Conservation (phyloP, 441 rosid species). For the Capsella rubella region DNA sequence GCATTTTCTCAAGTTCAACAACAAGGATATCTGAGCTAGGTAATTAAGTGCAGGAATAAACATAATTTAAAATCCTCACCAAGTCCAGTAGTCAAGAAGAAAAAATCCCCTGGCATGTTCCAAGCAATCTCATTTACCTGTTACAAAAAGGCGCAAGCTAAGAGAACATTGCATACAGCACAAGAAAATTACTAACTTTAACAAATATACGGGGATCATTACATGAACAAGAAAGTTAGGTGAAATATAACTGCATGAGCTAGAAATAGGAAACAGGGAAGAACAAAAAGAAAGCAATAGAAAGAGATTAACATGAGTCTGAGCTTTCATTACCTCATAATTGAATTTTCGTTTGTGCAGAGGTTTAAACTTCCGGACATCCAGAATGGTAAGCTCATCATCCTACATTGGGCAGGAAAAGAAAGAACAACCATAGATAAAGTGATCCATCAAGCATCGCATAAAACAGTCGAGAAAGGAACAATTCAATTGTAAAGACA, state of each 20-base stretch:
- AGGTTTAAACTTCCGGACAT: slow-evolving; percentile 96
- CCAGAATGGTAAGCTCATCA: slow-evolving; percentile 92
- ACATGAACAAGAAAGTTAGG: slow-evolving; percentile 14
- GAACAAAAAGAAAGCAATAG: neutral
- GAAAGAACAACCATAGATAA: slow-evolving; percentile 22
- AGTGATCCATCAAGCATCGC: slow-evolving; percentile 28
- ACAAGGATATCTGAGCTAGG: neutral
- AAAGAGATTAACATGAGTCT: slow-evolving; percentile 8
- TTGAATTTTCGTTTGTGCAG: slow-evolving; percentile 83
- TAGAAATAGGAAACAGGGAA: slow-evolving; percentile 8
- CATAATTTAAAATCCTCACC: slow-evolving; percentile 54
- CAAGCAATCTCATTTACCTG: slow-evolving; percentile 99
- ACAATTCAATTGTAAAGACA: slow-evolving; percentile 28
- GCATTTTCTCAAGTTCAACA: neutral
- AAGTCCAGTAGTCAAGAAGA: slow-evolving; percentile 94
- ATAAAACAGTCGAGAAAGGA: slow-evolving; percentile 20
- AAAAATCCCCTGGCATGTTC: slow-evolving; percentile 93
- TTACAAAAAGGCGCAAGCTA: slow-evolving; percentile 28
- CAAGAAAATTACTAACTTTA: neutral
- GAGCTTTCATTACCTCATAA: slow-evolving; percentile 74
- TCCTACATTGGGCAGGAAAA: slow-evolving; percentile 58
- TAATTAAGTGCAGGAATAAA: slow-evolving; percentile 6
- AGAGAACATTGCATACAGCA: slow-evolving; percentile 9
- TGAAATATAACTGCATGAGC: slow-evolving; percentile 3
- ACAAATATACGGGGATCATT: neutral